Evolutionary conservation across 73 alveolate genomes (phyloP), one percentile per base, ranked within the genome.

Genomic region (Tetrahymena borealis): DNA sequence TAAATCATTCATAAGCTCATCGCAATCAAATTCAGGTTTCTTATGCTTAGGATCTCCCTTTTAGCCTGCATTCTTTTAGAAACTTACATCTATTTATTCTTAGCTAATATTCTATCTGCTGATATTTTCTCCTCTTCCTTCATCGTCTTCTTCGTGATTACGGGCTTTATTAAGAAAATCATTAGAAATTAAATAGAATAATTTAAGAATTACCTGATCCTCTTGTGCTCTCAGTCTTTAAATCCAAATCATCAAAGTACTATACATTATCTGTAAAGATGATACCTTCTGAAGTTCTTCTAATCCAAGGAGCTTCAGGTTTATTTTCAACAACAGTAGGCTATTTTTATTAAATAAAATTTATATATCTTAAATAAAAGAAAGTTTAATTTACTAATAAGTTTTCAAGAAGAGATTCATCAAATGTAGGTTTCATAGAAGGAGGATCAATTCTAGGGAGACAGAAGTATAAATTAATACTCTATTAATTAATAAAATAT

Each of bases 271-370:
- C 95, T 7, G 95, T 93, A 90, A 93, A 93, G 8, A 93, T 93
- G 7, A 93, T 92, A n/a, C 95, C 95, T 93, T 93, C 95, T 28
- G 90, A 35, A 7, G 95, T 93, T 85, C 95, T 90, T 39, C 91
- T 79, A 33, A 93, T 93, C 95, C 95, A 93, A 18, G 95, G 95
- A 2, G 95, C 95, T 41, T 93, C 95, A 13, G 95, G 95, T 16
- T 93, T 93, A 85, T 93, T 93, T 78, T 93, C 95, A 37, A 93
- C 95, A 7, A 90, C 93, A 18, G 93, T 93, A 18, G 95, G 95
- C 95, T 93, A 39, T 8, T 38, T 37, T 32, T 4, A 37, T 35
- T 15, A 32, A 79, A n/a, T 38, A 38, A 79, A 20, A 18, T 24
- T 24, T 41, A 3, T 18, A 41, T 41, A 60, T 60, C 28, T 18